Percentiles rank a stretch among this genome's conserved stretches.
These are phyloP conservation scores for Spatholobus suberectus DNA, from an alignment of 306 rosid genomes.

Conservation along the genomic window DNA sequence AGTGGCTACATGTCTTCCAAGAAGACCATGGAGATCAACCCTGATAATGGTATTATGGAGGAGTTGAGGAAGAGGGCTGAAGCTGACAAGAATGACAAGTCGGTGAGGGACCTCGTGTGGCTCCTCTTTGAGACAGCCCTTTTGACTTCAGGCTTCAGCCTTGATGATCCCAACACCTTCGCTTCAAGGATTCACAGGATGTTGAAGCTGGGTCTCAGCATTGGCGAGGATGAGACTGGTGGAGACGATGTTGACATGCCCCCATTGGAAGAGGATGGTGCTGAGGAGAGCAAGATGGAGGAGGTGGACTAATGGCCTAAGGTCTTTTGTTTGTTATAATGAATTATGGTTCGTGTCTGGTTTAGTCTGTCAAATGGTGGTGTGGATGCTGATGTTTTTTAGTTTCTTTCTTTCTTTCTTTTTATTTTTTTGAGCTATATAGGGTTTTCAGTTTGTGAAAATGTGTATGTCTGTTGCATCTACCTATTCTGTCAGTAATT, in stretches of 20 bases:
- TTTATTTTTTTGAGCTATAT: too few relatives aligned
- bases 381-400: background rate
- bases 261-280: slow-evolving; percentile 64
- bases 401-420: too few relatives aligned
- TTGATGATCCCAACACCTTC: slow-evolving; percentile 75
- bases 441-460: background rate
- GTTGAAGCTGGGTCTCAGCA: slow-evolving; percentile 74
- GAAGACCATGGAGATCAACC: slow-evolving; percentile 83
- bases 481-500: background rate
- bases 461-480: background rate
- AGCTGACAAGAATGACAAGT: slow-evolving; percentile 70
- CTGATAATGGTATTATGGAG: slow-evolving; percentile 79
- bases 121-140: slow-evolving; percentile 72
- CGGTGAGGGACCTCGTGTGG: slow-evolving; percentile 70
- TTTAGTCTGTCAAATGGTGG: background rate
- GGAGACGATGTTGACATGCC: slow-evolving; percentile 72
- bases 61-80: slow-evolving; percentile 73
- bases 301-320: slow-evolving; percentile 59
- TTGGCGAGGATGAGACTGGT: slow-evolving; percentile 58
- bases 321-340: background rate
- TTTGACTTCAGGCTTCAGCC: slow-evolving; percentile 75
- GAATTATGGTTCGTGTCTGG: background rate
- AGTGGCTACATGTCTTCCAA: slow-evolving; percentile 71
- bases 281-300: slow-evolving; percentile 84
- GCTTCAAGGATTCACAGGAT: slow-evolving; percentile 72